Percentiles rank a stretch among this genome's conserved stretches.
These are phyloP conservation scores for Ceratobasidium sp. DNA, from an alignment of 1,284 basidiomycete genomes.

Conservation along the genomic window DNA sequence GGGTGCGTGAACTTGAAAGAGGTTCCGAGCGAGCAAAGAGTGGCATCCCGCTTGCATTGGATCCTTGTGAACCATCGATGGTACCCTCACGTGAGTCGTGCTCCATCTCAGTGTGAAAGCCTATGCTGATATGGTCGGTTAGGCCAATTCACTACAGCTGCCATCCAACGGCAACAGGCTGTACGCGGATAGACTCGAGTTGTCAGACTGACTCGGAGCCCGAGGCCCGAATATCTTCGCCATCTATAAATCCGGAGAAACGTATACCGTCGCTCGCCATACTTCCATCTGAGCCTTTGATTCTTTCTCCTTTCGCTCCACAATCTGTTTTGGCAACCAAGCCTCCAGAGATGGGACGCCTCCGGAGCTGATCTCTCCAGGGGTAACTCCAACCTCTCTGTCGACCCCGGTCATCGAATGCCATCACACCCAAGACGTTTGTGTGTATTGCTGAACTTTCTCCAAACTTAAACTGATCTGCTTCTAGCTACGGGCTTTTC, in stretches of 20 bases:
- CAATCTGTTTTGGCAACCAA: not conserved
- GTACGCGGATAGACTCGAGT: not conserved
- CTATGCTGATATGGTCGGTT: not conserved
- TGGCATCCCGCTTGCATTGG: constrained; percentile 14
- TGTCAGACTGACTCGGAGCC: constrained; percentile 5
- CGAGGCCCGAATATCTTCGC: not conserved
- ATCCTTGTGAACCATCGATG: too few relatives aligned
- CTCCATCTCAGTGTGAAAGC: not conserved
- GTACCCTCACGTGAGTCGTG: not conserved
- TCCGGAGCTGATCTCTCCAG: too few relatives aligned
- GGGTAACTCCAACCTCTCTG: too few relatives aligned
- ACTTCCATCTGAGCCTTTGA: not conserved
- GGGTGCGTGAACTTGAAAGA: not conserved
- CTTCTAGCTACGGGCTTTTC: not conserved
- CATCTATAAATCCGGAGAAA: not conserved
- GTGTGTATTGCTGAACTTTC: too few relatives aligned
- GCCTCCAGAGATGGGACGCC: not conserved
- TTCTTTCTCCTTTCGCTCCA: not conserved
- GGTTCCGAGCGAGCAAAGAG: not conserved
- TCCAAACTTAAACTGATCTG: too few relatives aligned
- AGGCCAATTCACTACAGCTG: not conserved
- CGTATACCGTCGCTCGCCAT: not conserved
- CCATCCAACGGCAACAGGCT: not conserved
- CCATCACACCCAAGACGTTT: too few relatives aligned
- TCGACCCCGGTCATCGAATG: too few relatives aligned